A percentile compares a stretch with the other conserved stretches of the same genome.
Evolutionary conservation across 371 early-diverging fungal species (phyloP).

Genomic region (Apophysomyces ossiformis): DNA sequence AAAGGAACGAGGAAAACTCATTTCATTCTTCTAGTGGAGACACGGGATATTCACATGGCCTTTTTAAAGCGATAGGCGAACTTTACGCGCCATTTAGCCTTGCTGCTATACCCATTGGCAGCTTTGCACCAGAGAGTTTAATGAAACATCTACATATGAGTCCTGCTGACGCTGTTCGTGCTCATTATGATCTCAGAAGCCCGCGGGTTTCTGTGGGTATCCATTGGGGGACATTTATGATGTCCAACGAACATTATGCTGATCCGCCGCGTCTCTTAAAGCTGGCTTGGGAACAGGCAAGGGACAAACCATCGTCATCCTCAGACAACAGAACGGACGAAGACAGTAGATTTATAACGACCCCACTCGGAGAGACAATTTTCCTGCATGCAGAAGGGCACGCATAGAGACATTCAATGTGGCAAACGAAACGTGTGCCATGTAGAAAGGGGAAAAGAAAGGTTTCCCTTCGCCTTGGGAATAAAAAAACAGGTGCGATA

Average conservation of each 20-base stretch:
- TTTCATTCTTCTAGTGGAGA: slow-evolving; percentile 46
- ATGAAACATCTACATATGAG: slow-evolving; percentile 61
- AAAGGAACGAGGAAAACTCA: not conserved
- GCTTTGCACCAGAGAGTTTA: slow-evolving; percentile 52
- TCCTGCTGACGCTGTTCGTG: slow-evolving; percentile 58
- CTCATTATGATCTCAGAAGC: slow-evolving; percentile 53
- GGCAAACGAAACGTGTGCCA: too few relatives aligned
- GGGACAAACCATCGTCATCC: slow-evolving; percentile 13
- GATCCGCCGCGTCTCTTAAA: slow-evolving; percentile 63
- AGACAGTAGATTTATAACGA: slow-evolving; percentile 38
- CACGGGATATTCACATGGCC: slow-evolving; percentile 63
- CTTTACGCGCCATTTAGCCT: slow-evolving; percentile 58
- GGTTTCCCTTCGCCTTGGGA: too few relatives aligned
- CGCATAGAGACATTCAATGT: not conserved
- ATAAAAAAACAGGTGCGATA: too few relatives aligned
- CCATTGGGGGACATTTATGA: slow-evolving; percentile 63
- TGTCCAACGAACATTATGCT: slow-evolving; percentile 72
- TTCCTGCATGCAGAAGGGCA: not conserved
- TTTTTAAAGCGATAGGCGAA: slow-evolving; percentile 58
- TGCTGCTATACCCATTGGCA: slow-evolving; percentile 64
- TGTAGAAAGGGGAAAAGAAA: too few relatives aligned
- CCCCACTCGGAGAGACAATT: slow-evolving; percentile 35
- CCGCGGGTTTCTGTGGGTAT: slow-evolving; percentile 57
- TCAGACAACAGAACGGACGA: not conserved
- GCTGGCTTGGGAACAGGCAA: slow-evolving; percentile 27